phyloP scores from a whole-genome alignment of 1,284 basidiomycete genomes.

The Leccinum pseudoinsigne region DNA sequence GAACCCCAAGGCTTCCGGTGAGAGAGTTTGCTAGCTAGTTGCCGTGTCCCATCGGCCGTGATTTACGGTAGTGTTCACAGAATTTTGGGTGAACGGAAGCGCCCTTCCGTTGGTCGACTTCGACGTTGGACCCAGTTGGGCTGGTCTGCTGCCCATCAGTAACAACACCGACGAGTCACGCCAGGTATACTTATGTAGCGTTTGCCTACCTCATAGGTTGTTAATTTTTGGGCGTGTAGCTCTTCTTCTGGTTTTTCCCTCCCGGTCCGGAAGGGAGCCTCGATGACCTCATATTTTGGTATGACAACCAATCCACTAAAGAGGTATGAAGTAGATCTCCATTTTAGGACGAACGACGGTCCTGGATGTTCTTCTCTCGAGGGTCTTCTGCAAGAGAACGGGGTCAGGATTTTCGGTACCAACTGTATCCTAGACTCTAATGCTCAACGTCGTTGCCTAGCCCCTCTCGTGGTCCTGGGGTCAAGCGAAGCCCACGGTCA shows the following conservation, averaged over 20 bases:
- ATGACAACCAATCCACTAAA: conserved; percentile 1
- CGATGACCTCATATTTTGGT: conserved; percentile 78
- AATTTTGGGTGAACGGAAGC: conserved; percentile 75
- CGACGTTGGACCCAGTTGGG: conserved; percentile 60
- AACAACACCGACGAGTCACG: conserved; percentile 58
- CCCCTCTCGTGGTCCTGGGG: conserved; percentile 70
- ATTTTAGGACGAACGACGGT: conserved; percentile 47
- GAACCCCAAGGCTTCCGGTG: conserved; percentile 65
- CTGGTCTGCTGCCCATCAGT: conserved; percentile 73
- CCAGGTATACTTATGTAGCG: conserved; percentile 42
- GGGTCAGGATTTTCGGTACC: conserved; percentile 46
- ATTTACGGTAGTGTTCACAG: conserved; percentile 34
- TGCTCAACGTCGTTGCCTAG: conserved; percentile 30
- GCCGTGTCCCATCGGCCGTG: background rate
- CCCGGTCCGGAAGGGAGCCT: conserved; percentile 67
- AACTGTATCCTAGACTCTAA: background rate
- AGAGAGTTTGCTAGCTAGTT: conserved; percentile 39
- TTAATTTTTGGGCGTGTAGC: conserved; percentile 49
- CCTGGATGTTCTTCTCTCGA: conserved; percentile 74
- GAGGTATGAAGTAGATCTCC: conserved; percentile 18
- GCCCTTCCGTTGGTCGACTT: conserved; percentile 64
- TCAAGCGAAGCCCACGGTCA: conserved; percentile 61
- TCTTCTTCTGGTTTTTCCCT: conserved; percentile 90
- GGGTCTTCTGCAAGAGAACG: conserved; percentile 81
- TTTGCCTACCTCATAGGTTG: conserved; percentile 61